Evolutionary conservation across 2,329 filamentous ascomycete species (phyloP), one percentile per base, ranked within the genome.

Genomic region (Cadophora gregata): DNA sequence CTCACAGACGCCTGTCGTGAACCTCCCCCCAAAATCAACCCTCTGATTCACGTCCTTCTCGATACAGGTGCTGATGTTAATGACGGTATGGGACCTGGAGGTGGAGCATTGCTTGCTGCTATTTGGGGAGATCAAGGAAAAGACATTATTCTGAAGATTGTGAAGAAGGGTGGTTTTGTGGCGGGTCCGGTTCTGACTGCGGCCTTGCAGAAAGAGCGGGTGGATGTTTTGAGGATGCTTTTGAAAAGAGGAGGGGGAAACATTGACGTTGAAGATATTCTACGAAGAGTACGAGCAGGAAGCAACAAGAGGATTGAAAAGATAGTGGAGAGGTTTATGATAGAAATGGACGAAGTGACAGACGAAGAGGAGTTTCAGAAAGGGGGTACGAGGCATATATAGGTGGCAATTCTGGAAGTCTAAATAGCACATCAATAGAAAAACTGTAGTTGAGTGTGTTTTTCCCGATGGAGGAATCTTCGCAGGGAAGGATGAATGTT

Each of bases 51-150:
- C 16, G 38, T 60, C n/a, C 38, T 45, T 5, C 21, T 60, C 29
- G 58, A 19, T 60, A 38, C 58, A 31, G 51, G 51, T 14, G 51
- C 51, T 27, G 51, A 55, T 31, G 51, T 31, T 19, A 55, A 55
- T 55, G 51, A 55, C 31, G 51, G 51, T 12, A 27, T 55, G 51
- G 51, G 51, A 5, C 51, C 51, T 25, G 51, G 51, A 19, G 51
- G 51, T 29, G 51, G 51, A 31, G 25, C 51, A 12, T 21, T 55
- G 51, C 24, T 55, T n/a, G 51, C 51, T 55, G 51, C 51, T 8
- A 4, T 55, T 4, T 25, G 12, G 16, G 51, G 51, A 7, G 51
- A 25, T 14, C 36, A 42, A 12, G 36, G 36, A 12, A 16, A 42
- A 12, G 36, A 42, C 16, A 12, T 42, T 42, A 42, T 42, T 42